Percentiles rank a stretch among this genome's conserved stretches.
Conservation (phyloP, 495 filamentous ascomycete species). For the Penicillium desertorum region DNA sequence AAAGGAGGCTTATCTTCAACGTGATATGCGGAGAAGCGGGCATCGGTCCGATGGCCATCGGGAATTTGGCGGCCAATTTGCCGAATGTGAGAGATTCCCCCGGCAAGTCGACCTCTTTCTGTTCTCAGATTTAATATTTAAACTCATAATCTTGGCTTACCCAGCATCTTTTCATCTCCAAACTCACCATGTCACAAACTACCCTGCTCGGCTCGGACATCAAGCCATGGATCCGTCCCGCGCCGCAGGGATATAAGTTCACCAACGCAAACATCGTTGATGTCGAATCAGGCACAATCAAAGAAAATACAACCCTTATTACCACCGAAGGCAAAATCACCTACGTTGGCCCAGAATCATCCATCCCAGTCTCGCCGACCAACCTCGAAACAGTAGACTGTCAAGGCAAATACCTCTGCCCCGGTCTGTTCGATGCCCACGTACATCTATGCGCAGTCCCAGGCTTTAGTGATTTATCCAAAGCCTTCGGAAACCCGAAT, state of each 20-base stretch:
- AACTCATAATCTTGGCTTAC: not conserved
- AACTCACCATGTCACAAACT: conserved; percentile 12
- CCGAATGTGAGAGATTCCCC: conserved; percentile 4
- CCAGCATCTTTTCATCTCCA: not conserved
- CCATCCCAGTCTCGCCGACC: conserved; percentile 11
- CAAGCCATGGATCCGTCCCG: conserved; percentile 38
- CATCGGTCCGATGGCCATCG: conserved; percentile 20
- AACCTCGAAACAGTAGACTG: conserved; percentile 34
- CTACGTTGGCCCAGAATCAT: conserved; percentile 16
- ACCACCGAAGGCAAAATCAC: conserved; percentile 23
- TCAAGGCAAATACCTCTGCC: conserved; percentile 49
- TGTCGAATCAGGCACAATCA: conserved; percentile 28
- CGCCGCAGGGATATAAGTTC: conserved; percentile 32
- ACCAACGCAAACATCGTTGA: conserved; percentile 39
- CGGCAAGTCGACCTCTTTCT: not conserved
- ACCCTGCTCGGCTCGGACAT: conserved; percentile 24
- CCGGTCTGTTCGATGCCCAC: conserved; percentile 58
- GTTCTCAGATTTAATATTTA: not conserved
- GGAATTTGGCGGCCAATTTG: conserved; percentile 18
- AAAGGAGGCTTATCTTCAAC: conserved; percentile 1
- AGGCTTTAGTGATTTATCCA: conserved; percentile 32
- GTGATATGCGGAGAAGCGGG: conserved; percentile 13
- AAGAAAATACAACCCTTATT: conserved; percentile 21
- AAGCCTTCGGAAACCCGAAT: conserved; percentile 31
- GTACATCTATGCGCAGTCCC: conserved; percentile 52